Percentiles rank a stretch among this genome's conserved stretches.
These are phyloP conservation scores for Grigorovia jiainica DNA, from an alignment of 805 yeast genomes.

Conservation along the genomic window DNA sequence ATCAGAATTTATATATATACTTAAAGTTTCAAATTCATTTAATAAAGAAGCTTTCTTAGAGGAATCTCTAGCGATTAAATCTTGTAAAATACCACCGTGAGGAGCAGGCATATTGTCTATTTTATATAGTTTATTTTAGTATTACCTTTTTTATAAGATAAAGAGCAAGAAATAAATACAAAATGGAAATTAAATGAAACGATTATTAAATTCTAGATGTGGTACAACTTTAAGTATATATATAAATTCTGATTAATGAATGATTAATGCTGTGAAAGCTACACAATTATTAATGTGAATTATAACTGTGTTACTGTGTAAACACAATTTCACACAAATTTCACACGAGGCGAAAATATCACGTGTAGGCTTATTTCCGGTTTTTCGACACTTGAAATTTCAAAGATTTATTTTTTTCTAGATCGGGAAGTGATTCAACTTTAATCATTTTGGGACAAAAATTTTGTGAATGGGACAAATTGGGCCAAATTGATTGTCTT, in stretches of 20 bases:
- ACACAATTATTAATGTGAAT: background rate
- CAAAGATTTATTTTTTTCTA: no score
- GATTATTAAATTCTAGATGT: no score
- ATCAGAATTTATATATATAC: no score
- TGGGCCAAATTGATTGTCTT: no score
- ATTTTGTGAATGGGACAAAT: no score
- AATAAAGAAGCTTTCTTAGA: slow-evolving; percentile 46
- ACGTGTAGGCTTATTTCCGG: background rate
- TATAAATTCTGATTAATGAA: no score
- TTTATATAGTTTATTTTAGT: background rate
- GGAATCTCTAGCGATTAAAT: slow-evolving; percentile 74
- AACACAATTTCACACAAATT: background rate
- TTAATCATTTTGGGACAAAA: no score
- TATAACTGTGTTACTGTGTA: background rate
- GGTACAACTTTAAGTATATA: background rate
- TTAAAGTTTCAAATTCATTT: slow-evolving; percentile 42
- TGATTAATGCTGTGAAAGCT: background rate
- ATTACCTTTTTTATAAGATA: background rate
- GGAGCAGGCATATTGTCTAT: slow-evolving; percentile 50
- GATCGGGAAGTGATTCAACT: no score
- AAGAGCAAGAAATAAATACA: background rate
- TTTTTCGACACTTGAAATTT: no score
- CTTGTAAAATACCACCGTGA: slow-evolving; percentile 88
- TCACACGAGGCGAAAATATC: background rate
- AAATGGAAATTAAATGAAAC: background rate